phyloP scores from a whole-genome alignment of 148 eudicot species.

The Rhododendron griersonianum region DNA sequence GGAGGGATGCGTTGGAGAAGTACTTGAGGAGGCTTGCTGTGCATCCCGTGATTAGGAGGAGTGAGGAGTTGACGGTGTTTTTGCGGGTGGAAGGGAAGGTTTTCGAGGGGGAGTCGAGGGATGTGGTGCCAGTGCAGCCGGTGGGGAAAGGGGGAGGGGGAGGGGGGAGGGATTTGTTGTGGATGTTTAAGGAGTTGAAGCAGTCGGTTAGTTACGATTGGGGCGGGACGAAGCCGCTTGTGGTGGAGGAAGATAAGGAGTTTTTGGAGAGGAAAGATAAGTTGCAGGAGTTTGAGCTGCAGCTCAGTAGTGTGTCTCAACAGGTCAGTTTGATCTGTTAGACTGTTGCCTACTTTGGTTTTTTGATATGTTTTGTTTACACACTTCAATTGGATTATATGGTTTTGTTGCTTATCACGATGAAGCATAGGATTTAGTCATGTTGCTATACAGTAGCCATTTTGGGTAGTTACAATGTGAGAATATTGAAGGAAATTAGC shows the following conservation, averaged over 20 bases:
- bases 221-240: constrained; percentile 47
- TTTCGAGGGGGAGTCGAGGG: constrained; percentile 27
- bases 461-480: neutral
- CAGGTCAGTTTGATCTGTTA: constrained; percentile 28
- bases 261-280: constrained; percentile 48
- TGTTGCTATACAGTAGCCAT: neutral
- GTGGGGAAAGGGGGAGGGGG: constrained; percentile 16
- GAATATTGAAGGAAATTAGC: neutral
- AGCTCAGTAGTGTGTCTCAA: constrained; percentile 45
- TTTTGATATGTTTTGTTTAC: neutral
- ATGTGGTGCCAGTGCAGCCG: constrained; percentile 41
- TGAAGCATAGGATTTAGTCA: neutral
- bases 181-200: constrained; percentile 66
- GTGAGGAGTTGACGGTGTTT: constrained; percentile 59
- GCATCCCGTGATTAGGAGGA: constrained; percentile 51
- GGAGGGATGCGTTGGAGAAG: constrained; percentile 57
- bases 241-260: constrained; percentile 62
- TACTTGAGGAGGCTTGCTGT: constrained; percentile 45
- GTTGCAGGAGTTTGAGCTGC: constrained; percentile 54
- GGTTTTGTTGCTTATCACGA: neutral
- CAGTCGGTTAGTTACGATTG: constrained; percentile 64
- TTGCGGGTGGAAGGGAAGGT: constrained; percentile 42
- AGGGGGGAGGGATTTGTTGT: constrained; percentile 63
- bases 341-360: neutral
- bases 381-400: neutral